Evolutionary conservation across 2,329 filamentous ascomycete genomes (phyloP).

Genomic region (Lachnellula arida): DNA sequence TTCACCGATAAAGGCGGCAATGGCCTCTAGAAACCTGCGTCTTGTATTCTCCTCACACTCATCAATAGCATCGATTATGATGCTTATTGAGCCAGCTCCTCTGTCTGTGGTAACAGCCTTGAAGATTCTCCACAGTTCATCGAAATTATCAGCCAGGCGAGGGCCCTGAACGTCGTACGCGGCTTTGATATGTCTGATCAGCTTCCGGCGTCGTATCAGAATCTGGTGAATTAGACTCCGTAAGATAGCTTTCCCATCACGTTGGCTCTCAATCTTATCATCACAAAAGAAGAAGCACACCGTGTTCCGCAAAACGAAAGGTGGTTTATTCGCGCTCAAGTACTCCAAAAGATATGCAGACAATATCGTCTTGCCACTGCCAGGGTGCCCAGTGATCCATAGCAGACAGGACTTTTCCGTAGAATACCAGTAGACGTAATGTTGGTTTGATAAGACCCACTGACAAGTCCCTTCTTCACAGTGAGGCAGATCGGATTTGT

Average conservation of each 20-base stretch:
- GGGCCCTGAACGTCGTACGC: constrained; percentile 31
- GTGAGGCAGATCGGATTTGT: constrained; percentile 29
- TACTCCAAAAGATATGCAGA: constrained; percentile 33
- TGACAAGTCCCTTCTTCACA: constrained; percentile 34
- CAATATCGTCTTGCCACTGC: constrained; percentile 36
- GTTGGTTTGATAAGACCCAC: constrained; percentile 32
- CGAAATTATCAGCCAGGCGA: constrained; percentile 33
- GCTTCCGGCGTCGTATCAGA: constrained; percentile 28
- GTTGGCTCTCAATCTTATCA: constrained; percentile 33
- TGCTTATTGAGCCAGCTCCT: constrained; percentile 25
- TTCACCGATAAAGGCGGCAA: constrained; percentile 20
- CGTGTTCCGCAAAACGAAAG: constrained; percentile 7
- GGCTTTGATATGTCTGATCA: constrained; percentile 32
- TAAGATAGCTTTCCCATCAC: constrained; percentile 34
- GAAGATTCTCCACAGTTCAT: constrained; percentile 35
- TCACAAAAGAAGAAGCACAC: constrained; percentile 35
- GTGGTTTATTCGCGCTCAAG: constrained; percentile 17
- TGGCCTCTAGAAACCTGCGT: constrained; percentile 25
- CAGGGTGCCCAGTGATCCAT: constrained; percentile 36
- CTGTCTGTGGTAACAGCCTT: constrained; percentile 30
- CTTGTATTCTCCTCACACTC: constrained; percentile 33
- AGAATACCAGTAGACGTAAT: constrained; percentile 31
- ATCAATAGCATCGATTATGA: constrained; percentile 38
- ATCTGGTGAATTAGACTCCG: constrained; percentile 35
- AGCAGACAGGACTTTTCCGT: constrained; percentile 30